These are phyloP conservation scores for Acanthamoeba lenticulata DNA, from an alignment of 208 protist genomes.

Conservation along the genomic window DNA sequence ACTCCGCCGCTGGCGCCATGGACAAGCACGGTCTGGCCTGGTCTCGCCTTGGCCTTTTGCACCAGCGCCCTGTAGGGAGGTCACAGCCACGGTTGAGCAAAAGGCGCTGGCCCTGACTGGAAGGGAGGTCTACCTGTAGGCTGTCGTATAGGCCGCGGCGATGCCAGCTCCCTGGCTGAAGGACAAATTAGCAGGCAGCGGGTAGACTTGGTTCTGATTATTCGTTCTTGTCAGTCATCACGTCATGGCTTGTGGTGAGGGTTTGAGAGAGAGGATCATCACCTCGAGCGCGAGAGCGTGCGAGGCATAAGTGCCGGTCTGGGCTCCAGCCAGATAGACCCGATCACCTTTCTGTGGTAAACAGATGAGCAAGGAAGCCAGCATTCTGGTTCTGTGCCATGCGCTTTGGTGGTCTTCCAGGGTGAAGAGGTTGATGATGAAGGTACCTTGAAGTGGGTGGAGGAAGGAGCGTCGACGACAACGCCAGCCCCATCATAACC, in stretches of 20 bases:
- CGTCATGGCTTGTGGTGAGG: no score
- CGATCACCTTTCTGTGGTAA: conserved; percentile 51
- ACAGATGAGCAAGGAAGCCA: no score
- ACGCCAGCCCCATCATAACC: conserved; percentile 36
- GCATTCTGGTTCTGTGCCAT: no score
- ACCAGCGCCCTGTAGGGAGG: not conserved
- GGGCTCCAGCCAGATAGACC: conserved; percentile 6
- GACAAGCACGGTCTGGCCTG: conserved; percentile 12
- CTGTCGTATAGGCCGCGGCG: conserved; percentile 30
- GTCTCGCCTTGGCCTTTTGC: conserved; percentile 11
- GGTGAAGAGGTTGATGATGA: no score
- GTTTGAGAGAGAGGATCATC: no score
- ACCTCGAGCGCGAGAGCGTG: conserved; percentile 5
- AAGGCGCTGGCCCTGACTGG: no score
- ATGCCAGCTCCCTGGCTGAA: conserved; percentile 14
- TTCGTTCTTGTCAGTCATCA: no score
- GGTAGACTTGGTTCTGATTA: not conserved
- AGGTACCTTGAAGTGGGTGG: not conserved
- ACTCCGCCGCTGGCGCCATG: conserved; percentile 41
- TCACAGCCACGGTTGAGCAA: no score
- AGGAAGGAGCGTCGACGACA: not conserved
- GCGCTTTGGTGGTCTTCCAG: no score
- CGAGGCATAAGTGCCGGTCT: conserved; percentile 27
- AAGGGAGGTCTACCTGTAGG: no score
- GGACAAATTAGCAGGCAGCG: not conserved